A percentile compares a stretch with the other conserved stretches of the same genome.
Conservation (phyloP, 2,329 filamentous ascomycete genomes). For the Amesomyces nigricolor region DNA sequence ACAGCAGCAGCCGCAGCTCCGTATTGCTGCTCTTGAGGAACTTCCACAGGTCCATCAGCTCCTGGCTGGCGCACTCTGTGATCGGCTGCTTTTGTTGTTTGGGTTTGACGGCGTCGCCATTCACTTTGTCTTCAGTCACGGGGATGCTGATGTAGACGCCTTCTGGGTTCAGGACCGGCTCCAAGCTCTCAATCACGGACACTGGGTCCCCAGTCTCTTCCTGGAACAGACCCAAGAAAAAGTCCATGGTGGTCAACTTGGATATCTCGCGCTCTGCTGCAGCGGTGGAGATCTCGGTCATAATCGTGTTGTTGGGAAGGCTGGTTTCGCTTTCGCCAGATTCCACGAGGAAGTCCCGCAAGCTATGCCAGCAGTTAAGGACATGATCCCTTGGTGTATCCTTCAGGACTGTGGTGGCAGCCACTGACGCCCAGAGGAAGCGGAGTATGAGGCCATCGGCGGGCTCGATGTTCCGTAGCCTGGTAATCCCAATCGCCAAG, state of each 20-base stretch:
- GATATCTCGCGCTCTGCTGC: slow-evolving; percentile 87
- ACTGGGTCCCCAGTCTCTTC: slow-evolving; percentile 76
- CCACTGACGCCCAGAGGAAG: slow-evolving; percentile 53
- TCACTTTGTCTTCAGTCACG: slow-evolving; percentile 16
- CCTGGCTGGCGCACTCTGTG: slow-evolving; percentile 48
- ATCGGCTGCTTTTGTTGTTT: slow-evolving; percentile 36
- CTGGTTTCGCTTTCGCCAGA: slow-evolving; percentile 43
- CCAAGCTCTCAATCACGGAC: slow-evolving; percentile 81
- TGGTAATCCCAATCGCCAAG: slow-evolving; percentile 43
- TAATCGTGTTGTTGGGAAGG: slow-evolving; percentile 79
- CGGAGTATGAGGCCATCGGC: slow-evolving; percentile 43
- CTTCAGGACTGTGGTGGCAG: slow-evolving; percentile 47
- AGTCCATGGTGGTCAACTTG: slow-evolving; percentile 91
- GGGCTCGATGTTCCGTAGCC: slow-evolving; percentile 31
- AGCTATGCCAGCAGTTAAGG: slow-evolving; percentile 52
- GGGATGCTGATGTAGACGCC: slow-evolving; percentile 42
- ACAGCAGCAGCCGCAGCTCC: slow-evolving; percentile 78
- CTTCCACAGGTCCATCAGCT: slow-evolving; percentile 71
- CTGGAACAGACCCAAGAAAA: slow-evolving; percentile 85
- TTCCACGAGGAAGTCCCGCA: slow-evolving; percentile 46
- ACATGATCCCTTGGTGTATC: slow-evolving; percentile 52
- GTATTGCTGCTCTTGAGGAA: slow-evolving; percentile 79
- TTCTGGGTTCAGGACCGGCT: slow-evolving; percentile 78
- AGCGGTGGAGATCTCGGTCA: slow-evolving; percentile 78
- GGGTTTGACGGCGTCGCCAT: slow-evolving; percentile 22